Evolutionary conservation across 192 early-diverging fungal genomes (phyloP).

Genomic region (Podila epicladia): DNA sequence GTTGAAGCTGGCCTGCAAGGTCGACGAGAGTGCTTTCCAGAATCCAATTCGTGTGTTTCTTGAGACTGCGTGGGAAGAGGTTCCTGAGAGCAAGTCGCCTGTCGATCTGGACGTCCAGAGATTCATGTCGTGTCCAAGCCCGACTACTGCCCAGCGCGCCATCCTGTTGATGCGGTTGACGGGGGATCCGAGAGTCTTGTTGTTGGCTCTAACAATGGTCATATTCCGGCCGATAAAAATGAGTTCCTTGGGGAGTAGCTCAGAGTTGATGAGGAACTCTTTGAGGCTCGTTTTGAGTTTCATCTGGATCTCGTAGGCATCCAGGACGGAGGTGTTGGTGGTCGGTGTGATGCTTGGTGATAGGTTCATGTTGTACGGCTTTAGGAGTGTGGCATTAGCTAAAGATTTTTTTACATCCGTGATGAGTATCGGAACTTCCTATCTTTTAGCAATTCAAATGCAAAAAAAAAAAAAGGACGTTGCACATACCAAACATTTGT

Average conservation of each 20-base stretch:
- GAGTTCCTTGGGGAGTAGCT: constrained; percentile 83
- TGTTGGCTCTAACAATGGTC: constrained; percentile 87
- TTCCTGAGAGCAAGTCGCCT: constrained; percentile 1
- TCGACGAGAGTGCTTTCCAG: constrained; percentile 22
- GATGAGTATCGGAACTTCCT: too few species aligned
- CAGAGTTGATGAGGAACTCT: constrained; percentile 75
- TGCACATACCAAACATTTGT: constrained; percentile 67
- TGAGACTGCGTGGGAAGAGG: not conserved
- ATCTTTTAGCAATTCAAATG: too few species aligned
- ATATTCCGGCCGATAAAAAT: constrained; percentile 92
- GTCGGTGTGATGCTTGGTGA: constrained; percentile 54
- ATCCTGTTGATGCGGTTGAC: constrained; percentile 91
- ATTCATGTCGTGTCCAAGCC: constrained; percentile 54
- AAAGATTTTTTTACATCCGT: not conserved
- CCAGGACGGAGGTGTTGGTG: constrained; percentile 52
- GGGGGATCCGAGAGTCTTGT: constrained; percentile 84
- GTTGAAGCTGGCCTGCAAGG: constrained; percentile 43
- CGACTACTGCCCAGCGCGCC: constrained; percentile 79
- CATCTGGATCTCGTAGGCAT: constrained; percentile 80
- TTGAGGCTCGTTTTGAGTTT: constrained; percentile 77
- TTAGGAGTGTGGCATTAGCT: constrained; percentile 67
- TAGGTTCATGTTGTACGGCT: constrained; percentile 68
- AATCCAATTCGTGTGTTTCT: constrained; percentile 3
- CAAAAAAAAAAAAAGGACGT: not conserved
- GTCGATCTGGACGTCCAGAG: constrained; percentile 29